Evolutionary conservation across 2,329 filamentous ascomycete genomes (phyloP).

Genomic region (Fusarium sp.): DNA sequence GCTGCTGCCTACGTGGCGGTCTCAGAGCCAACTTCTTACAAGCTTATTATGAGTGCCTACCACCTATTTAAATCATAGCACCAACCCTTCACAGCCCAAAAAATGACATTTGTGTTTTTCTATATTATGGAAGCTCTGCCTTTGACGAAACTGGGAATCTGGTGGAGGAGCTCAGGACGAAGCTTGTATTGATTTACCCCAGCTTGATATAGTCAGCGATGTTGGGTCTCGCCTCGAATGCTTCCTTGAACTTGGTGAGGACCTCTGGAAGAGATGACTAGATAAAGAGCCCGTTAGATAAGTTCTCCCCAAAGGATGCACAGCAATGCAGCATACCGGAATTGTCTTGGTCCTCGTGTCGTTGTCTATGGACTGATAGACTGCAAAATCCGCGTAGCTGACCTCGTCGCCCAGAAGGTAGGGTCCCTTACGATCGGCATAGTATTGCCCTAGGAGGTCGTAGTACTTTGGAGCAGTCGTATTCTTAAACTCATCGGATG

Average conservation of each 20-base stretch:
- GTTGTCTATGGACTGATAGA: slow-evolving; percentile 32
- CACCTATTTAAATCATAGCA: too few relatives aligned
- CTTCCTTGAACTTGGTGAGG: slow-evolving; percentile 25
- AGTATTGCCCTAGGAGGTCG: slow-evolving; percentile 16
- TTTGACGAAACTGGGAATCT: too few relatives aligned
- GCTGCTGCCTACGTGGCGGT: too few relatives aligned
- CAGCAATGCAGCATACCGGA: slow-evolving; percentile 1
- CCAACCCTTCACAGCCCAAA: too few relatives aligned
- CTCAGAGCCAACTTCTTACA: too few relatives aligned
- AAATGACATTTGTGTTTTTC: too few relatives aligned
- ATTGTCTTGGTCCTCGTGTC: slow-evolving; percentile 20
- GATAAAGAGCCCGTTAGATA: accelerated
- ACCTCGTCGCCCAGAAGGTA: slow-evolving; percentile 26
- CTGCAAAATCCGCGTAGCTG: slow-evolving; percentile 25
- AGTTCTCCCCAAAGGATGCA: accelerated
- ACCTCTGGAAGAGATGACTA: slow-evolving; percentile 19
- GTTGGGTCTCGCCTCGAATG: slow-evolving; percentile 17
- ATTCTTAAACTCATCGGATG: slow-evolving; percentile 26
- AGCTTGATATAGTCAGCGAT: slow-evolving; percentile 30
- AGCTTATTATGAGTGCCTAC: too few relatives aligned
- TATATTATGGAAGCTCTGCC: too few relatives aligned
- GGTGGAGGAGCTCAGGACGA: neutral
- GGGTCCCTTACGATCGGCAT: slow-evolving; percentile 25
- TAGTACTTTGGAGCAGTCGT: slow-evolving; percentile 23
- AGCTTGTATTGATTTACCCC: neutral